Evolutionary conservation across 352 stramenopile species (phyloP).

Genomic region (Phytopythium delawarense): DNA sequence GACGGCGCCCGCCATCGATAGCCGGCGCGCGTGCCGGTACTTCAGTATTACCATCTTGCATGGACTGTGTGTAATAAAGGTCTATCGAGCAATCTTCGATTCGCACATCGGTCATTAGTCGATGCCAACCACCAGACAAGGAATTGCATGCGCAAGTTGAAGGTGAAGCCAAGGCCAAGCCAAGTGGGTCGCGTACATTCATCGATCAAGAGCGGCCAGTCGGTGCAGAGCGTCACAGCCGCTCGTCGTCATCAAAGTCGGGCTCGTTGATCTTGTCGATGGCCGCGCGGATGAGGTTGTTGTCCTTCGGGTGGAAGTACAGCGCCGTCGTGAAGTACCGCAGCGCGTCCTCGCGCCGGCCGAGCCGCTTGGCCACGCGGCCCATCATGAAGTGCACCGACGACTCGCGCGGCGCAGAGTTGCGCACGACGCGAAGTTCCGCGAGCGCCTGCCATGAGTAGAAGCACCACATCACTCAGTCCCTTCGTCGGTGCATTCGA

Average conservation of each 20-base stretch:
- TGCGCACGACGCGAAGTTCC: slow-evolving; percentile 91
- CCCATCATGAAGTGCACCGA: slow-evolving; percentile 97
- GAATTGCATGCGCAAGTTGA: too few relatives aligned
- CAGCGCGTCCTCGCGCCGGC: slow-evolving; percentile 91
- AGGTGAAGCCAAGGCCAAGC: neutral
- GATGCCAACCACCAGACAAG: neutral
- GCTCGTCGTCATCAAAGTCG: slow-evolving; percentile 51
- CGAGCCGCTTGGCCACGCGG: slow-evolving; percentile 89
- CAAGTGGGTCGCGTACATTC: neutral
- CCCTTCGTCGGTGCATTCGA: neutral
- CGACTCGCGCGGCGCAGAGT: slow-evolving; percentile 94
- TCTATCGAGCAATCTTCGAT: neutral
- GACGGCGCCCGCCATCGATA: neutral
- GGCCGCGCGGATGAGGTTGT: slow-evolving; percentile 94
- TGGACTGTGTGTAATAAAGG: slow-evolving; percentile 2
- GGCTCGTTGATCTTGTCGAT: slow-evolving; percentile 91
- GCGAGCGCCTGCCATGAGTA: slow-evolving; percentile 54
- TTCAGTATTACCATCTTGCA: neutral
- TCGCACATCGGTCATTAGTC: too few relatives aligned
- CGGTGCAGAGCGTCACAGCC: slow-evolving; percentile 19
- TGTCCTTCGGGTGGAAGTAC: slow-evolving; percentile 97
- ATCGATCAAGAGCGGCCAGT: neutral
- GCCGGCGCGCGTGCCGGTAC: neutral
- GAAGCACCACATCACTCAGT: neutral
- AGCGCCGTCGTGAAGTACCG: slow-evolving; percentile 95